Conservation (phyloP, 345 rosid genomes). For the Raphanus raphanistrum region DNA sequence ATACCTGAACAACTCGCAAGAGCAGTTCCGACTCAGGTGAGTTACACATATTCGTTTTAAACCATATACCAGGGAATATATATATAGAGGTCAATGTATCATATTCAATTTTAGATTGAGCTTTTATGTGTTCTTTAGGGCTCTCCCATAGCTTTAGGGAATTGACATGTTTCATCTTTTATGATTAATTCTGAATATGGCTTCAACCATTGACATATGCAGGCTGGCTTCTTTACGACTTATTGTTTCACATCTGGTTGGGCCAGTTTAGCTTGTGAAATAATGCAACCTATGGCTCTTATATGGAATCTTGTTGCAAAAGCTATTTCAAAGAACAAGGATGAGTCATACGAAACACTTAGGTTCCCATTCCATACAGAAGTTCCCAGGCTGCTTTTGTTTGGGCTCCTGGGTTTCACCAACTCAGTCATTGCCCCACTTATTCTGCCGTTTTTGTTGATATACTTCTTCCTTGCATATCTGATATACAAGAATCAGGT, state of each 20-base stretch:
- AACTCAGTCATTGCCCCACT: slow-evolving; percentile 83
- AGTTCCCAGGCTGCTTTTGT: slow-evolving; percentile 74
- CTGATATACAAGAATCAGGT: slow-evolving; percentile 86
- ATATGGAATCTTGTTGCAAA: slow-evolving; percentile 52
- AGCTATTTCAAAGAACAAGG: slow-evolving; percentile 43
- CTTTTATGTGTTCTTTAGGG: not conserved
- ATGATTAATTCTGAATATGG: slow-evolving; percentile 21
- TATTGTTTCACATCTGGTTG: slow-evolving; percentile 85
- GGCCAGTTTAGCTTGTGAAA: slow-evolving; percentile 78
- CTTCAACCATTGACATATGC: slow-evolving; percentile 36
- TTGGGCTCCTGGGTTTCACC: slow-evolving; percentile 85
- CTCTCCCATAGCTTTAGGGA: not conserved
- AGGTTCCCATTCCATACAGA: slow-evolving; percentile 85
- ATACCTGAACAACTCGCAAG: slow-evolving; percentile 72
- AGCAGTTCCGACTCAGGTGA: slow-evolving; percentile 83
- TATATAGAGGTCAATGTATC: too few relatives aligned
- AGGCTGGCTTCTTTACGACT: slow-evolving; percentile 94
- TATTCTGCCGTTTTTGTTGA: slow-evolving; percentile 71
- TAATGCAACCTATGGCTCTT: slow-evolving; percentile 68
- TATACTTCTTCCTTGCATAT: slow-evolving; percentile 69
- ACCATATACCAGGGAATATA: not conserved
- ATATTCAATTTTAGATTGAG: too few relatives aligned
- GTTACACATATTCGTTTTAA: not conserved
- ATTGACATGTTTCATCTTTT: not conserved
- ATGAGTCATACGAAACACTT: slow-evolving; percentile 47